Evolutionary conservation across 2,329 filamentous ascomycete genomes (phyloP).

Genomic region (Fusarium subtropicale): DNA sequence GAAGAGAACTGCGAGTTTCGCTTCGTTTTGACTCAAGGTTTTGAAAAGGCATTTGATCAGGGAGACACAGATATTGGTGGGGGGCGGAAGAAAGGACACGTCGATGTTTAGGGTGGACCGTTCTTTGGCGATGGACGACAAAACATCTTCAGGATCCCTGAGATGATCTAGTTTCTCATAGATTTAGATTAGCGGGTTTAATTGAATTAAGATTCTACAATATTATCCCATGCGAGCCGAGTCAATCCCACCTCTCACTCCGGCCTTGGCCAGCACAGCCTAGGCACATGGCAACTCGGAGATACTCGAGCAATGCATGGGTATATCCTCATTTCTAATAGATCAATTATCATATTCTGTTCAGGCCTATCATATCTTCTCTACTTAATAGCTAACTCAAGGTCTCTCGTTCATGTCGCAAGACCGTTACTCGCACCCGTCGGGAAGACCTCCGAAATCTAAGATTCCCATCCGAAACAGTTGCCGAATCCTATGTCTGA

Average conservation of each 20-base stretch:
- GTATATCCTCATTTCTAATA: not conserved
- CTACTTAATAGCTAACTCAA: not conserved
- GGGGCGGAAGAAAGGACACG: not conserved
- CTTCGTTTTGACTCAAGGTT: not conserved
- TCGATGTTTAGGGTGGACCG: not conserved
- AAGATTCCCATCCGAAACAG: conserved; percentile 39
- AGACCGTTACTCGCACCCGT: conserved; percentile 15
- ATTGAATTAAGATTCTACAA: not conserved
- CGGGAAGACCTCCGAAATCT: conserved; percentile 25
- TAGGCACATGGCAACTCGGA: not conserved
- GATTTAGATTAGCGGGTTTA: not conserved
- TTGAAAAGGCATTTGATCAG: not conserved
- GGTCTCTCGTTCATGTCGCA: not conserved
- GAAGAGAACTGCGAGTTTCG: not conserved
- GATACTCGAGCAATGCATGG: not conserved
- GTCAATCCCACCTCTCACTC: not conserved
- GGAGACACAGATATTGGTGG: not conserved
- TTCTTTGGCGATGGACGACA: not conserved
- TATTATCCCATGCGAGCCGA: not conserved
- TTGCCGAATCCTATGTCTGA: conserved; percentile 24
- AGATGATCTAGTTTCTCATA: not conserved
- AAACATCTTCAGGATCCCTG: not conserved
- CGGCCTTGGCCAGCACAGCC: not conserved
- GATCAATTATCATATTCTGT: rapidly evolving
- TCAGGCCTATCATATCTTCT: rapidly evolving